Base-by-base conservation (phyloP, 768 basidiomycete species). In the Mycena rebaudengoi region DNA sequence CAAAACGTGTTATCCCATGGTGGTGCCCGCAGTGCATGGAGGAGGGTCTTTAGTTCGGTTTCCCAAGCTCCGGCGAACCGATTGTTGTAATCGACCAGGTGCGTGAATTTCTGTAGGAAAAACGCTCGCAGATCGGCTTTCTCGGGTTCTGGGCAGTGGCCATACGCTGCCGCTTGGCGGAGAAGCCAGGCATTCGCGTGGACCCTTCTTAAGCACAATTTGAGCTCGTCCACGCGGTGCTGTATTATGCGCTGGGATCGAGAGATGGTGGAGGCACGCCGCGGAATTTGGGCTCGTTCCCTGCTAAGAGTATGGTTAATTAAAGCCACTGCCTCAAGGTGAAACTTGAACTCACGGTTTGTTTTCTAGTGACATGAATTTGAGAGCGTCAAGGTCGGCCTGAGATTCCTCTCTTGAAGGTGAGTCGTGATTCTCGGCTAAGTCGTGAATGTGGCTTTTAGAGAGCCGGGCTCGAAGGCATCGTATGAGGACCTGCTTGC, bases 401-500 rank as follows among this genome's bases (percentile, higher is more conserved):
- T 28, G 28, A 21, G 16, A 12, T 23, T 14, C n/a, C n/a, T n/a
- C n/a, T n/a, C 8, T 30, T 1, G 32, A 45, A 28, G 1, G 8
- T n/a, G 20, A 33, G 23, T 29, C 6, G 20, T 55, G 16, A 23
- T n/a, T 16, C n/a, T 25, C 41, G 10, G 26, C 21, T 11, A 20
- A 18, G 29, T 32, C 39, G 39, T 29, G 25, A 23, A 10, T 37
- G 18, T 23, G 5, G 5, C 39, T n/a, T 30, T 14, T 28, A 48
- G 30, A 7, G 44, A n/a, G 53, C 40, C 57, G 58, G 4, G 48
- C 65, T 12, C 25, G 50, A n/a, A 45, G 43, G 25, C 56, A 60
- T 23, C 37, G 28, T n/a, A 66, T 43, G 12, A 66, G 55, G 30
- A 62, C 65, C 44, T 53, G 49, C 43, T 66, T 66, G 13, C 54